Percentiles rank a stretch among this genome's conserved stretches.
Evolutionary conservation across 768 basidiomycete species (phyloP).

Genomic region (Ramaria sp.): DNA sequence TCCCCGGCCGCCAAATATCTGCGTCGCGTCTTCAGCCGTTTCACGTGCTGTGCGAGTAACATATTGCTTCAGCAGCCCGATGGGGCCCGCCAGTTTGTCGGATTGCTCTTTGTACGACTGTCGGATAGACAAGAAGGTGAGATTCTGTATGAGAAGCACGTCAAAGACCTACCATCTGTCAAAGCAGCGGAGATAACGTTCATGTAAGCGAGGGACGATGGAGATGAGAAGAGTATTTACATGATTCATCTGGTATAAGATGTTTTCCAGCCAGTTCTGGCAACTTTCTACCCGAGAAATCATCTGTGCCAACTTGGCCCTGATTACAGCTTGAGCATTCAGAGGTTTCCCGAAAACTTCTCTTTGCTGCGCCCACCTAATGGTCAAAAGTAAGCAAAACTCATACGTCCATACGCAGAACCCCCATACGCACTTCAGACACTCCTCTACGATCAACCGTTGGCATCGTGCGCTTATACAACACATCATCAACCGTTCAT

Average conservation of each 20-base stretch:
- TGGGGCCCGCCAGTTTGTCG: constrained; percentile 76
- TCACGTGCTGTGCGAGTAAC: constrained; percentile 35
- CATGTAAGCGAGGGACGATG: not conserved
- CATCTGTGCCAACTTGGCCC: constrained; percentile 81
- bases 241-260: constrained; percentile 90
- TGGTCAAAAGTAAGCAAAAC: constrained; percentile 4
- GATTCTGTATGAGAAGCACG: constrained; percentile 6
- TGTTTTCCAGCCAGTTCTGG: constrained; percentile 82
- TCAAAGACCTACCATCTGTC: constrained; percentile 7
- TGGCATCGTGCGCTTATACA: constrained; percentile 64
- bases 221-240: constrained; percentile 23
- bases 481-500: constrained; percentile 84
- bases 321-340: constrained; percentile 73
- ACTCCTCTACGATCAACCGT: constrained; percentile 79
- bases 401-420: not conserved
- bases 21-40: constrained; percentile 64
- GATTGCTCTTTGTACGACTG: constrained; percentile 78
- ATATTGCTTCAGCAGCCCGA: constrained; percentile 82
- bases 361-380: constrained; percentile 81
- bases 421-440: constrained; percentile 50
- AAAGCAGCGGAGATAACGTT: not conserved
- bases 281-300: constrained; percentile 79
- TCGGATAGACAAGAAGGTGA: constrained; percentile 1
- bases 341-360: constrained; percentile 86
- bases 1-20: constrained; percentile 84